These are phyloP conservation scores for Hericium coralloides DNA, from an alignment of 768 basidiomycete species.

Conservation along the genomic window DNA sequence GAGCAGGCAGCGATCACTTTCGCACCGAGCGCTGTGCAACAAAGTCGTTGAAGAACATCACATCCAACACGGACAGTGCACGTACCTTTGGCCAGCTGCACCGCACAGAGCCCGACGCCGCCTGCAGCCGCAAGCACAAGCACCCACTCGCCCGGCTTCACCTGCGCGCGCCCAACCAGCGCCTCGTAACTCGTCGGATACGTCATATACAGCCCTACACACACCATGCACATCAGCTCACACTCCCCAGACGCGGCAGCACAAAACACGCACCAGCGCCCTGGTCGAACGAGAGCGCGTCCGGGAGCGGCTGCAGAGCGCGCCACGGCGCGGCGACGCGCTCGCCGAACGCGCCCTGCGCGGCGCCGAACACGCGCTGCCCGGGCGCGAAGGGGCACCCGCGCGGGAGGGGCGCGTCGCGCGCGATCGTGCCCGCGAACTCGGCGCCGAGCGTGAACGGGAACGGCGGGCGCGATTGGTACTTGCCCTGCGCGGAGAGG, in stretches of 20 bases:
- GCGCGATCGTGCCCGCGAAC: slow-evolving; percentile 72
- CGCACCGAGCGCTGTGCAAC: slow-evolving; percentile 64
- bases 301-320: slow-evolving; percentile 57
- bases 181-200: slow-evolving; percentile 94
- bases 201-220: slow-evolving; percentile 68
- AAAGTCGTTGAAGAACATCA: not conserved
- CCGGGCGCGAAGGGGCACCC: slow-evolving; percentile 75
- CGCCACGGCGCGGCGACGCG: slow-evolving; percentile 48
- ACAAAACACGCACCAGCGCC: slow-evolving; percentile 53
- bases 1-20: slow-evolving; percentile 94
- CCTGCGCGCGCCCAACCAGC: slow-evolving; percentile 72
- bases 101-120: slow-evolving; percentile 86
- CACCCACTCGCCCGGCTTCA: slow-evolving; percentile 87
- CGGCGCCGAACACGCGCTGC: slow-evolving; percentile 79
- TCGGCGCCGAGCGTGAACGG: slow-evolving; percentile 84
- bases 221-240: not conserved
- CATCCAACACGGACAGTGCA: slow-evolving; percentile 4
- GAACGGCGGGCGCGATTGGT: slow-evolving; percentile 74
- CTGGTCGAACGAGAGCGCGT: slow-evolving; percentile 71
- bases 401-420: slow-evolving; percentile 63
- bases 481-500: slow-evolving; percentile 83
- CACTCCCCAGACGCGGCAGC: not conserved
- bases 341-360: slow-evolving; percentile 77
- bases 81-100: slow-evolving; percentile 86
- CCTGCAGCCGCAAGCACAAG: slow-evolving; percentile 95